Conservation (phyloP, 257 asterid genomes). For the Lycium barbarum region DNA sequence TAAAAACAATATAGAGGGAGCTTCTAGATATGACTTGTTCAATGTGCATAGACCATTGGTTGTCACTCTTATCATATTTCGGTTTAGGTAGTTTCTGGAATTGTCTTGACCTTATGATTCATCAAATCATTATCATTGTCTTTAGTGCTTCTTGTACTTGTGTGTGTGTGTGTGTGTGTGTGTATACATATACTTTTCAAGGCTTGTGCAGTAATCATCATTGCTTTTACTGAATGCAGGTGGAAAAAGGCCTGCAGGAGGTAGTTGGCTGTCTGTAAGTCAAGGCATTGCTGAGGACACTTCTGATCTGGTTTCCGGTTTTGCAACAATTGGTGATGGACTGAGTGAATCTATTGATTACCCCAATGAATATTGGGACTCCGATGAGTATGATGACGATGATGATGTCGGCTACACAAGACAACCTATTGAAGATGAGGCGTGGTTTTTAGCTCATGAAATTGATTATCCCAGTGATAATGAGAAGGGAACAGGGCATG, state of each 20-base stretch:
- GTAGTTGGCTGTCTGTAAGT: constrained; percentile 95
- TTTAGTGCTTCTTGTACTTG: constrained; percentile 30
- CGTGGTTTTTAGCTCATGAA: constrained; percentile 98
- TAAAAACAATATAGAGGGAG: background rate
- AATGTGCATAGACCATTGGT: background rate
- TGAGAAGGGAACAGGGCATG: constrained; percentile 84
- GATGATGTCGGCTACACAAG: constrained; percentile 97
- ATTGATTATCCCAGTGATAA: constrained; percentile 97
- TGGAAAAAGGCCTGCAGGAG: constrained; percentile 71
- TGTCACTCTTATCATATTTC: background rate
- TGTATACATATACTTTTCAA: background rate
- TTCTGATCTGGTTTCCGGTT: constrained; percentile 95
- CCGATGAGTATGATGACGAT: constrained; percentile 96
- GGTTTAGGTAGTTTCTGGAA: background rate
- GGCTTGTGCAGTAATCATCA: constrained; percentile 20
- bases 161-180: background rate
- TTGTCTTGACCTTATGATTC: background rate
- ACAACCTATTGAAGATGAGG: constrained; percentile 97
- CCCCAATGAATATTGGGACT: constrained; percentile 94
- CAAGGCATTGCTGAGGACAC: constrained; percentile 96
- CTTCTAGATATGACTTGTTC: background rate
- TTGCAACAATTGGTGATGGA: constrained; percentile 94
- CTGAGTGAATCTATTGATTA: constrained; percentile 86
- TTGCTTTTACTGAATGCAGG: constrained; percentile 43
- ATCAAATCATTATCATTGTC: background rate